These are phyloP conservation scores for Pistacia integerrima DNA, from an alignment of 345 rosid species.

Conservation along the genomic window DNA sequence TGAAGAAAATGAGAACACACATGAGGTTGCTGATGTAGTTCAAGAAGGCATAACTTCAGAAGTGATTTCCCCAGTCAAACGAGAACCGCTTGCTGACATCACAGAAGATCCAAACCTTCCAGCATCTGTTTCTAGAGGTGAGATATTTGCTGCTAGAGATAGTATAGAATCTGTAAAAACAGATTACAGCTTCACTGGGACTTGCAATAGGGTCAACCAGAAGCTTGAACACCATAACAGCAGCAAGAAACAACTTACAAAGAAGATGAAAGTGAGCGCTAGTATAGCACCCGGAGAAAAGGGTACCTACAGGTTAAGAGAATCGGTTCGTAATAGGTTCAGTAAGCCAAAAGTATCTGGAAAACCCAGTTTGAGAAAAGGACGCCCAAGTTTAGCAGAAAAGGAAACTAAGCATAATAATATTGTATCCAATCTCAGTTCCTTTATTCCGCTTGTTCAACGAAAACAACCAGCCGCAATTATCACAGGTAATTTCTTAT, in stretches of 20 bases:
- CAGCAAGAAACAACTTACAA: slow-evolving; percentile 47
- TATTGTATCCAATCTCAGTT: slow-evolving; percentile 72
- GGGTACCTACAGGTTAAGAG: slow-evolving; percentile 38
- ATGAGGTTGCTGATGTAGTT: slow-evolving; percentile 47
- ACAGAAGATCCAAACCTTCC: slow-evolving; percentile 41
- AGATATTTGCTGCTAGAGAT: slow-evolving; percentile 45
- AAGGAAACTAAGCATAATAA: slow-evolving; percentile 63
- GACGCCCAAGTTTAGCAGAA: slow-evolving; percentile 40
- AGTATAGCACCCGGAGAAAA: slow-evolving; percentile 30
- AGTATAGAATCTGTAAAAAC: slow-evolving; percentile 71
- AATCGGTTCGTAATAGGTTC: slow-evolving; percentile 49
- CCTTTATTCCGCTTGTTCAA: slow-evolving; percentile 84
- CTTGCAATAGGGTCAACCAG: slow-evolving; percentile 43
- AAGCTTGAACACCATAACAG: slow-evolving; percentile 41
- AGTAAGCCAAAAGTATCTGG: slow-evolving; percentile 62
- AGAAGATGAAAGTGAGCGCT: slow-evolving; percentile 48
- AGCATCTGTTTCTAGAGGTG: slow-evolving; percentile 50
- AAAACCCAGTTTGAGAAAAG: slow-evolving; percentile 46
- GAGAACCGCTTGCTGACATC: slow-evolving; percentile 60
- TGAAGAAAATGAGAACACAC: slow-evolving; percentile 73
- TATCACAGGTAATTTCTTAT: slow-evolving; percentile 50
- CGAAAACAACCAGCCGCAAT: slow-evolving; percentile 68
- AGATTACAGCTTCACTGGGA: slow-evolving; percentile 49
- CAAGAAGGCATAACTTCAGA: slow-evolving; percentile 37
- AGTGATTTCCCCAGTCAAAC: slow-evolving; percentile 37